Base-by-base conservation (phyloP, 2,329 filamentous ascomycete genomes). In the Penicillium sp. region DNA sequence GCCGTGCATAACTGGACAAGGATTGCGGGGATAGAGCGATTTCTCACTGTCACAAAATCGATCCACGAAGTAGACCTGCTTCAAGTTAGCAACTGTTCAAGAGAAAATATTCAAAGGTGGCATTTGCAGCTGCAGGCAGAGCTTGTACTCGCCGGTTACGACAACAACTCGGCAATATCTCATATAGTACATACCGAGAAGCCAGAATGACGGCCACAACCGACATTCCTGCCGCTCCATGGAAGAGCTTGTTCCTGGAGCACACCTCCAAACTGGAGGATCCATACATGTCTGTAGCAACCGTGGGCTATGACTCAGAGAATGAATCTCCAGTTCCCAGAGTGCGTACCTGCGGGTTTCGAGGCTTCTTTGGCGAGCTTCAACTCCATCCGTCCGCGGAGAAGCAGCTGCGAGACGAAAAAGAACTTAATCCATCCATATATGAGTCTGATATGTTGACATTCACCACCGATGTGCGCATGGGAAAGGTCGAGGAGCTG, bases 401-500 rank as follows among this genome's bases (percentile, higher is more conserved):
- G 72, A 76, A 83, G 33, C 88, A 90, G 3, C 79, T 84, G 61
- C 79, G 79, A 8, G 49, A 63, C 7, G 67, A 69, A 43, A 62
- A 64, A 2, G 67, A 65, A 1, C 50, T 63, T 24, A 97, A 97
- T 71, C 86, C 89, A 4, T 63, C 75, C 6, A 74, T 83, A 1
- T 96, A 83, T 68, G 86, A 89, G 66, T 90, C 84, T 64, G 91
- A 97, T 62, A 77, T 93, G 64, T 82, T 88, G 3, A 87, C 88
- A 0, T 87, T 97, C 66, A 96, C 93, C 1, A 96, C 91, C 0
- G 94, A 97, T 71, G 84, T 83, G 8, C 84, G 93, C 47, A 96
- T 95, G 90, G 82, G 86, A 59, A 97, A 97, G 77, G 79, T 88
- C 0, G 77, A 79, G 2, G 87, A 97, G 71, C 73, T 97, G 77